These are phyloP conservation scores for Dactylellina haptotyla DNA, from an alignment of 2,329 filamentous ascomycete species.

Conservation along the genomic window DNA sequence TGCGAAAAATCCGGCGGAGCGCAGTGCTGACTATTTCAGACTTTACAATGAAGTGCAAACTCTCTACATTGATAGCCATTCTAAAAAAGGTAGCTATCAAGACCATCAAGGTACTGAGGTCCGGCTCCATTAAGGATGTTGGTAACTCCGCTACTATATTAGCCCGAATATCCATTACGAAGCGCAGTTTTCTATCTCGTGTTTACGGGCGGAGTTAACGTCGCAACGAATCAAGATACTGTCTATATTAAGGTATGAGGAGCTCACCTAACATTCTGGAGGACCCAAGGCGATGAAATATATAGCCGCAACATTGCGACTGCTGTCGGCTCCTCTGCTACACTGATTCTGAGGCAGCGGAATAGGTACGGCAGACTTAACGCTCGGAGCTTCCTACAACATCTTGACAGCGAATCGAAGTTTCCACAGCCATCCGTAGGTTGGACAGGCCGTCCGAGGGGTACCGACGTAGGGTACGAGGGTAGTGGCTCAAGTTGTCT, in stretches of 20 bases:
- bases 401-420: slow-evolving; percentile 38
- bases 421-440: slow-evolving; percentile 3
- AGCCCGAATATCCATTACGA: slow-evolving; percentile 32
- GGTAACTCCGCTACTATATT: slow-evolving; percentile 13
- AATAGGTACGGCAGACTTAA: slow-evolving; percentile 30
- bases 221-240: neutral
- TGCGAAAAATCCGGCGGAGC: slow-evolving; percentile 18
- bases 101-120: slow-evolving; percentile 11
- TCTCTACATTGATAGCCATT: neutral
- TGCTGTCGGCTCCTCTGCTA: slow-evolving; percentile 19
- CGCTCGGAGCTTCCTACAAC: slow-evolving; percentile 14
- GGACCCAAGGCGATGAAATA: slow-evolving; percentile 8
- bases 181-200: slow-evolving; percentile 15
- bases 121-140: slow-evolving; percentile 27
- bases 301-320: slow-evolving; percentile 5
- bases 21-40: slow-evolving; percentile 39
- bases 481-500: slow-evolving; percentile 6
- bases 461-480: slow-evolving; percentile 20
- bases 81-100: slow-evolving; percentile 16
- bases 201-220: neutral
- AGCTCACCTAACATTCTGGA: slow-evolving; percentile 35
- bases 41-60: slow-evolving; percentile 40
- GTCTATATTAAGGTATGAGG: neutral
- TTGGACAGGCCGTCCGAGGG: slow-evolving; percentile 12
- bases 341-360: slow-evolving; percentile 6